A percentile compares a stretch with the other conserved stretches of the same genome.
Evolutionary conservation across 441 rosid species (phyloP).

Genomic region (Gossypium schwendimanii): DNA sequence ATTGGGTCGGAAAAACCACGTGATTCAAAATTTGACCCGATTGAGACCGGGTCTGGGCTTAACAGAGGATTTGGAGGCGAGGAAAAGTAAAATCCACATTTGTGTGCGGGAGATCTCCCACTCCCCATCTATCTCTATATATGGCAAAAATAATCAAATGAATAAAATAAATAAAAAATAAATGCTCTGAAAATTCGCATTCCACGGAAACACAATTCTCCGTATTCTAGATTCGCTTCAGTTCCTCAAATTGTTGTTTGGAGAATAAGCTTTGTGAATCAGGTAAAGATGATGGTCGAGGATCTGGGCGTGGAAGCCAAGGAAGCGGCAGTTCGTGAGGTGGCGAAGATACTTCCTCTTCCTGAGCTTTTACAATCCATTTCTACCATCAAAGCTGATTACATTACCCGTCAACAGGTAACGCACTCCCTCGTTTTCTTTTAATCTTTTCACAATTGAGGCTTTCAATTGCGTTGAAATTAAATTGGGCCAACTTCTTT

Average conservation of each 20-base stretch:
- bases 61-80: neutral
- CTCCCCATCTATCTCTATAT: neutral
- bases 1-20: neutral
- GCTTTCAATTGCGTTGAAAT: neutral
- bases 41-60: neutral
- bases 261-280: neutral
- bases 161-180: neutral
- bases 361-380: conserved; percentile 85
- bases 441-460: neutral
- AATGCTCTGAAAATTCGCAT: neutral
- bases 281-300: conserved; percentile 61
- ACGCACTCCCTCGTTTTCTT: neutral
- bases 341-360: conserved; percentile 80
- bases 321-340: conserved; percentile 96
- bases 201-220: neutral
- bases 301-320: conserved; percentile 98
- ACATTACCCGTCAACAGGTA: conserved; percentile 94
- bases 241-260: neutral
- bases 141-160: neutral
- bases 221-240: neutral
- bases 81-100: neutral
- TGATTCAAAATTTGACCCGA: neutral
- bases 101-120: neutral
- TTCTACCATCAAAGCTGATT: conserved; percentile 83
- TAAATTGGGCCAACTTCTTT: neutral